phyloP scores from a whole-genome alignment of 257 asterid genomes.

The Solanum pinnatisectum region DNA sequence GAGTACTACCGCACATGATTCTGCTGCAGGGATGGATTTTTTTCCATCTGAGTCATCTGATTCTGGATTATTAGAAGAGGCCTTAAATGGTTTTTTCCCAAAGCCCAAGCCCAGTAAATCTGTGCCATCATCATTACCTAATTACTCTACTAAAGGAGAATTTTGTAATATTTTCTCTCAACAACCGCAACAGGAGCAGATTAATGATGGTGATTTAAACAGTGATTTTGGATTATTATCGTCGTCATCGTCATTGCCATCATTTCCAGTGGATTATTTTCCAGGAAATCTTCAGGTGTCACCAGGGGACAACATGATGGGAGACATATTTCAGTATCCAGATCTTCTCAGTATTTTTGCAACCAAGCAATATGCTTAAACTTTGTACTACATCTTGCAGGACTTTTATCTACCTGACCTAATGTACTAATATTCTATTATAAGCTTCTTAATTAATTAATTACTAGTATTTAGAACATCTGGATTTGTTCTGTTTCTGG shows the following conservation, averaged over 20 bases:
- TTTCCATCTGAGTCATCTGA: slow-evolving; percentile 39
- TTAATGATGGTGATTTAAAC: slow-evolving; percentile 6
- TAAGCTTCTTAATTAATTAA: neutral
- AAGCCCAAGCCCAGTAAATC: slow-evolving; percentile 15
- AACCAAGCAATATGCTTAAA: slow-evolving; percentile 25
- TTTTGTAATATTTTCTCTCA: slow-evolving; percentile 2
- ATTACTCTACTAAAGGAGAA: neutral
- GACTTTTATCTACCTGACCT: neutral
- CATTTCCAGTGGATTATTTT: slow-evolving; percentile 4
- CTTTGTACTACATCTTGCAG: neutral
- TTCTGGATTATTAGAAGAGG: slow-evolving; percentile 34
- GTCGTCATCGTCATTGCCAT: neutral
- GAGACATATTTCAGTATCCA: slow-evolving; percentile 7
- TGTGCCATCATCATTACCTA: neutral
- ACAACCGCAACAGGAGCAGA: neutral
- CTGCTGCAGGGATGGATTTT: slow-evolving; percentile 32
- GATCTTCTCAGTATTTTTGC: slow-evolving; percentile 16
- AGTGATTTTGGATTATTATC: slow-evolving; percentile 5
- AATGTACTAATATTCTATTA: neutral
- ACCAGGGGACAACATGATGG: slow-evolving; percentile 8
- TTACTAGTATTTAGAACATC: neutral
- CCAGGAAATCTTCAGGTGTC: slow-evolving; percentile 2
- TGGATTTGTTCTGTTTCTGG: neutral
- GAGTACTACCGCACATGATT: neutral
- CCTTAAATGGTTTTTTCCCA: slow-evolving; percentile 39